Base-by-base conservation (phyloP, 345 rosid genomes). In the Trapa incisa region DNA sequence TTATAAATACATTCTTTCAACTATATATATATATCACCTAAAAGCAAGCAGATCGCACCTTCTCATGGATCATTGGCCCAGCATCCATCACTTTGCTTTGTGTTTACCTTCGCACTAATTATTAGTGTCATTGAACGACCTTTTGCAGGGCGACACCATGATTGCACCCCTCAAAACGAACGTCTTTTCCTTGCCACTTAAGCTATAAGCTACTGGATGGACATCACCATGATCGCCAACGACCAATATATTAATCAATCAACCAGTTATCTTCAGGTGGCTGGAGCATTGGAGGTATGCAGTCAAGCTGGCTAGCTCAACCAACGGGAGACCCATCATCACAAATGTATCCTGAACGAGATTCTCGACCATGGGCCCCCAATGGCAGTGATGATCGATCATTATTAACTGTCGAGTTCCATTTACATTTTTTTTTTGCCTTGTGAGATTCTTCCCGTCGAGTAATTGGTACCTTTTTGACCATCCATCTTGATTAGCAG, bases 391-490 rank as follows among this genome's bases (percentile, higher is more conserved):
- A 22, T 22, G 29, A 22, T 22, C 29, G 29, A 22, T 22, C 29
- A 22, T 22, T 22, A 67, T 65, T 11, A 9, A 11, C 1, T 42
- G 35, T 29, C 39, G 52, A 62, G 53, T 62, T 8, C 39, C 33
- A 15, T 17, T 65, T 66, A 3, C 81, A 70, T 76, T 72, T 41
- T 41, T 41, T 41, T 41, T 41, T 41, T 22, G 29, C 29, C 29
- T 22, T 22, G 29, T 22, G 29, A 22, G 29, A 22, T 22, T 41
- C 2, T 67, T 79, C 77, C 78, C 43, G 7, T 47, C 75, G 66
- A 57, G 71, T 65, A 58, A 61, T 56, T 72, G 45, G 71, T 67
- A 67, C 57, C 79, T 80, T 82, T 82, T 84, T 82, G 85, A 84
- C 86, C 86, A 79, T 78, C 82, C 71, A 77, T 79, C 80, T 13